A percentile compares a stretch with the other conserved stretches of the same genome.
These are phyloP conservation scores for Trichosanthes truncata DNA, from an alignment of 306 rosid genomes.

Conservation along the genomic window DNA sequence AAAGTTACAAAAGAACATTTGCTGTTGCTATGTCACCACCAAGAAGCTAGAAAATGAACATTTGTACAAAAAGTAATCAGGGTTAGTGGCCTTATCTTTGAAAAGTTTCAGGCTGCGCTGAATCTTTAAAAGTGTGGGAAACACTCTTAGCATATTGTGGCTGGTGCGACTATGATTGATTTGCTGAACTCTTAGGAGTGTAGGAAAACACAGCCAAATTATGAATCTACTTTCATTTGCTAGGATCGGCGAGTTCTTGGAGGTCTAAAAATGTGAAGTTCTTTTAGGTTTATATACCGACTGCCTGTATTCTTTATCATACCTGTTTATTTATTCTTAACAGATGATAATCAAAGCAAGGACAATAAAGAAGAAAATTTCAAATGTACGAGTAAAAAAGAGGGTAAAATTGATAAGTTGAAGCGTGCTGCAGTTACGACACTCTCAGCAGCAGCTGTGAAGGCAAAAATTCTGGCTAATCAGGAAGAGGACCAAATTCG, in stretches of 20 bases:
- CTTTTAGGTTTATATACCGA: background rate
- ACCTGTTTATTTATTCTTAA: conserved; percentile 8
- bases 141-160: background rate
- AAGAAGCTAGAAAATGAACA: no score
- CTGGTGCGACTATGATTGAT: background rate
- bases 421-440: conserved; percentile 75
- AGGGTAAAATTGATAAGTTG: conserved; percentile 41
- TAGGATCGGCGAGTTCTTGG: background rate
- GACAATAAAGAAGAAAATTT: conserved; percentile 28
- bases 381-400: conserved; percentile 20
- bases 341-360: conserved; percentile 42
- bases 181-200: background rate
- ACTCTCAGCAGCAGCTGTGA: conserved; percentile 75
- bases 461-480: conserved; percentile 77
- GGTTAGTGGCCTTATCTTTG: no score
- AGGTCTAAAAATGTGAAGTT: background rate
- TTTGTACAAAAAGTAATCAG: no score
- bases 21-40: background rate
- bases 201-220: background rate
- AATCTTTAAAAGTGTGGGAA: background rate
- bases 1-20: no score
- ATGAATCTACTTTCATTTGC: background rate
- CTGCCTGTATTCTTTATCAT: background rate
- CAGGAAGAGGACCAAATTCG: conserved; percentile 84
- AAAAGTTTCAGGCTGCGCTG: background rate